Base-by-base conservation (phyloP, 768 basidiomycete genomes). In the Tylopilus sp. region DNA sequence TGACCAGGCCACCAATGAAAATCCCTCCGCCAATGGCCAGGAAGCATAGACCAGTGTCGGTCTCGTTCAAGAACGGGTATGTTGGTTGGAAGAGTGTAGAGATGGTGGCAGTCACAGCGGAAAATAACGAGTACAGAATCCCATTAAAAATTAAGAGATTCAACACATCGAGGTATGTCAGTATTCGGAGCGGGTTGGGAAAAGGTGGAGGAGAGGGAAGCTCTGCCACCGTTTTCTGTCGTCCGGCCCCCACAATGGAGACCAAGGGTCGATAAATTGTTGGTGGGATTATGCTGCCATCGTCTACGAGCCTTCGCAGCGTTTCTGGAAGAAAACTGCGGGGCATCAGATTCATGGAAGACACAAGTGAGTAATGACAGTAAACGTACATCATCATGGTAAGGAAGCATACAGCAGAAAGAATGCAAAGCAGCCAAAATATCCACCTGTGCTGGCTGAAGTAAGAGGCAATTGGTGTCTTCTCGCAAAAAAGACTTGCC, bases 21-120 rank as follows among this genome's bases (percentile, higher is more conserved):
- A 84, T 84, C 0, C 92, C 93, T 16, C 81, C 78, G 2, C 90
- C 92, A 46, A 86, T 78, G 2, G 84, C 81, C 49, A 93, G 71
- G 72, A 85, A 94, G 66, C 87, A 92, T 6, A 94, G 69, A 3
- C 92, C 92, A 29, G 89, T 72, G 25, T 80, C 72, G 10, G 76
- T 70, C 59, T 76, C 76, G 55, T 62, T 71, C 44, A 81, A 70
- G 54, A 60, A 76, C 9, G 76, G 78, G 72, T 79, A 94, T 28
- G 63, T 67, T 9, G 65, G 50, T 55, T 73, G 69, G 78, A 78
- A 72, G 61, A 86, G 61, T 59, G 82, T 74, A 63, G 85, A 70
- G 72, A 73, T 63, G 21, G 74, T 76, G 50, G 74, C 61, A 50
- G 70, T 65, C 69, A 81, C 61, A 58, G 69, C 65, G 72, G 80